Evolutionary conservation across 345 rosid genomes (phyloP).

Genomic region (Pugionium dolabratum): DNA sequence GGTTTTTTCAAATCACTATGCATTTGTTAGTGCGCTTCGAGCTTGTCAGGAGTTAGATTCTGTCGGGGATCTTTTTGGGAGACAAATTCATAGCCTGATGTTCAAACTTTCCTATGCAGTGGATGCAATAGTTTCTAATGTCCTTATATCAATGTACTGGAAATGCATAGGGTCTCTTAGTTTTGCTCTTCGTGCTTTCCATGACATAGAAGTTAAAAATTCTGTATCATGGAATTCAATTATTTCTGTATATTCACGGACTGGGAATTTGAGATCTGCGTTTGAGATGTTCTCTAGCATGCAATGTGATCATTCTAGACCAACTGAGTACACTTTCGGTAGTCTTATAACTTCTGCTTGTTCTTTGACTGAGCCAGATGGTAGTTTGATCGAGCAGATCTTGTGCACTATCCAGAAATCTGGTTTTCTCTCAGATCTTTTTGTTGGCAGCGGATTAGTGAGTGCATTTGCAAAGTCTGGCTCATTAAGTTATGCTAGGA

Average conservation of each 20-base stretch:
- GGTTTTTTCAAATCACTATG: conserved; percentile 56
- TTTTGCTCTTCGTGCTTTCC: conserved; percentile 58
- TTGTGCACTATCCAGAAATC: conserved; percentile 59
- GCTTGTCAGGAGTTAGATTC: conserved; percentile 65
- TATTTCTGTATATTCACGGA: conserved; percentile 68
- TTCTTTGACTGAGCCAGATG: conserved; percentile 52
- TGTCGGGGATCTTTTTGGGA: conserved; percentile 54
- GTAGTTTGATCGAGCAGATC: conserved; percentile 70
- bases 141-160: conserved; percentile 78
- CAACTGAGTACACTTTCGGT: conserved; percentile 88
- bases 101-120: conserved; percentile 54
- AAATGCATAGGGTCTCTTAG: conserved; percentile 43
- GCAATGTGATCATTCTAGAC: conserved; percentile 56
- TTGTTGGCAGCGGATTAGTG: conserved; percentile 86
- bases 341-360: conserved; percentile 72
- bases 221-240: conserved; percentile 76
- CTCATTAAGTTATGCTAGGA: conserved; percentile 53
- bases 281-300: conserved; percentile 63
- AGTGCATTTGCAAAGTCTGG: conserved; percentile 77
- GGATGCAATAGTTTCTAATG: conserved; percentile 63
- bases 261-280: conserved; percentile 52
- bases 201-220: conserved; percentile 58
- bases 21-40: conserved; percentile 65
- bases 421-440: conserved; percentile 69
- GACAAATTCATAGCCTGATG: conserved; percentile 73